Conservation (phyloP, 495 filamentous ascomycete species). For the Neohortaea acidophila region DNA sequence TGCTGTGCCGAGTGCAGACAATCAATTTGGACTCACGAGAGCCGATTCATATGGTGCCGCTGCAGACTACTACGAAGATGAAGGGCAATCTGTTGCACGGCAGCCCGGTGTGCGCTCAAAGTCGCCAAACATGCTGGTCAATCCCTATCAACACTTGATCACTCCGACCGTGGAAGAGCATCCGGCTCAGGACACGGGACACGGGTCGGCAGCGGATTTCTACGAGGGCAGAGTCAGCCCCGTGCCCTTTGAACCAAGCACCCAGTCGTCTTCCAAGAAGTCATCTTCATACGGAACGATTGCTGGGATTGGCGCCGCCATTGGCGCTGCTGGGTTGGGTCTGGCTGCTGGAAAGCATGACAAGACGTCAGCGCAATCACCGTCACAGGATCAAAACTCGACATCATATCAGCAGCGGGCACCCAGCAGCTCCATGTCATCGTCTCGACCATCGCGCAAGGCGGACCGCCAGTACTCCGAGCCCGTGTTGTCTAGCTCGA, state of each 20-base stretch:
- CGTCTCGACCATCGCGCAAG: background rate
- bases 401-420: constrained; percentile 5
- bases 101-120: constrained; percentile 46
- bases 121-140: constrained; percentile 37
- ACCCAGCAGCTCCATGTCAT: background rate
- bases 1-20: constrained; percentile 8
- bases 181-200: constrained; percentile 27
- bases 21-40: constrained; percentile 16
- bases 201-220: constrained; percentile 29
- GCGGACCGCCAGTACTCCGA: constrained; percentile 1
- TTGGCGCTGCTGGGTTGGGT: background rate
- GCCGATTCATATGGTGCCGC: constrained; percentile 36
- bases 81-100: constrained; percentile 43
- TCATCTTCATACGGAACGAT: background rate
- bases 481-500: background rate
- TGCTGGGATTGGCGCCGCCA: background rate
- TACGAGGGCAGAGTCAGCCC: constrained; percentile 17
- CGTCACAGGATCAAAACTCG: background rate
- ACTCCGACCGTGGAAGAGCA: constrained; percentile 18
- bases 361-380: background rate
- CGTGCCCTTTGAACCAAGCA: background rate
- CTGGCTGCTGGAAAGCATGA: background rate
- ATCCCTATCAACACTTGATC: constrained; percentile 28
- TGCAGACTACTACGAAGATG: constrained; percentile 52
- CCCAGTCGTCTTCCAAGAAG: constrained; percentile 1